Base-by-base conservation (phyloP, 1,139 yeast species). In the Yamadazyma siamensis region DNA sequence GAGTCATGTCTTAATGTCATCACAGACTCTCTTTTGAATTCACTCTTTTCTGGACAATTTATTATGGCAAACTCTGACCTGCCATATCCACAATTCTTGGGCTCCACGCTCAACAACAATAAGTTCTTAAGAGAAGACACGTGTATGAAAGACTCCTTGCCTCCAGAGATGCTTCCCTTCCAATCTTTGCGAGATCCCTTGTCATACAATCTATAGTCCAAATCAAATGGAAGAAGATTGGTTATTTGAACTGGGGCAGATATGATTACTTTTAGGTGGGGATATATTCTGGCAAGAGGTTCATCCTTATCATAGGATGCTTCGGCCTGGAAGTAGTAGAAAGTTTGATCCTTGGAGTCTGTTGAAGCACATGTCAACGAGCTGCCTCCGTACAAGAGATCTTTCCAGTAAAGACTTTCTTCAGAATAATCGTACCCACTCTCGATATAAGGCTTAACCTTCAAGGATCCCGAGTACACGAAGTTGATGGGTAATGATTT, bases 191-290 rank as follows among this genome's bases (percentile, higher is more conserved):
- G 75, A n/a, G 80, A 65, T 14, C 76, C 77, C 48, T 86, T 85
- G 50, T 87, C 94, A 51, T 83, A 86, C 13, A 94, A 66, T 34
- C 86, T 65, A 55, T 83, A 88, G 14, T 75, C 67, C 31, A 89
- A 61, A 44, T 87, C 95, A 50, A 74, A 85, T 0, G 99, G 98
- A 29, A 94, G 57, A 35, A 87, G 61, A 46, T 94, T 94, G 45
- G 84, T 89, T 39, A 94, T 69, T 44, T 85, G 87, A 23, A 94
- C 60, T 0, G 98, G 97, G 1, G 98, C 89, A 0, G 94, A 80
- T 14, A 94, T 61, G 2, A 80, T 73, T 23, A 91, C 59, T 8
- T 68, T 75, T 86, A 91, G 73, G 47, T 86, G 94, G 0, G 98
- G 98, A 46, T 87, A 94, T 1, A 84, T 72, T 39, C 71, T 69